Conservation (phyloP, 2,329 filamentous ascomycete species). For the Berkeleyomyces rouxiae region DNA sequence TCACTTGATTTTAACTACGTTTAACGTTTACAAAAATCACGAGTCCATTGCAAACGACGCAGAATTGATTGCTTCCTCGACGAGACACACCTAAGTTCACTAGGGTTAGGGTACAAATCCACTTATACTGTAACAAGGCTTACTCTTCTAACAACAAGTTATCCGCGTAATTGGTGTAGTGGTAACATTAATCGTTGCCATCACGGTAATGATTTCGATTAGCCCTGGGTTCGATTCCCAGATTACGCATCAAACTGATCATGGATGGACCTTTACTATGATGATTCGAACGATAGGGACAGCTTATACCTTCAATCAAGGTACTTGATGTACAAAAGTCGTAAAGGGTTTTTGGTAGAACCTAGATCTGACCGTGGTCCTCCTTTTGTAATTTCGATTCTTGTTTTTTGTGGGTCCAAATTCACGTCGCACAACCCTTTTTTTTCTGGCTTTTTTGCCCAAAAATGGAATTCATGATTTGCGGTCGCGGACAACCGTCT, state of each 20-base stretch:
- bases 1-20: too few relatives aligned
- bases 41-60: too few relatives aligned
- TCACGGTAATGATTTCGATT: conserved; percentile 13
- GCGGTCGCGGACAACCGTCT: too few relatives aligned
- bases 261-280: neutral
- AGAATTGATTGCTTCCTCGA: too few relatives aligned
- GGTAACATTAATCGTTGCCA: conserved; percentile 14
- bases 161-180: conserved; percentile 13
- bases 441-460: too few relatives aligned
- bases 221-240: conserved; percentile 14
- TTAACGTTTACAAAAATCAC: too few relatives aligned
- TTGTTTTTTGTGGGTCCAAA: neutral
- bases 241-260: conserved; percentile 9
- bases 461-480: too few relatives aligned
- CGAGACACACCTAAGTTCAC: too few relatives aligned
- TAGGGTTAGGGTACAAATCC: neutral
- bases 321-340: conserved; percentile 12
- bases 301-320: conserved; percentile 9
- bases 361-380: conserved; percentile 8
- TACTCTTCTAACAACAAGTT: neutral
- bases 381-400: neutral
- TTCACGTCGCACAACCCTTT: too few relatives aligned
- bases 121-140: neutral
- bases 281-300: conserved; percentile 14
- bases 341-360: conserved; percentile 12